Percentiles rank a stretch among this genome's conserved stretches.
phyloP scores from a whole-genome alignment of 805 yeast species.

The Helenozyma baotianmanensis region DNA sequence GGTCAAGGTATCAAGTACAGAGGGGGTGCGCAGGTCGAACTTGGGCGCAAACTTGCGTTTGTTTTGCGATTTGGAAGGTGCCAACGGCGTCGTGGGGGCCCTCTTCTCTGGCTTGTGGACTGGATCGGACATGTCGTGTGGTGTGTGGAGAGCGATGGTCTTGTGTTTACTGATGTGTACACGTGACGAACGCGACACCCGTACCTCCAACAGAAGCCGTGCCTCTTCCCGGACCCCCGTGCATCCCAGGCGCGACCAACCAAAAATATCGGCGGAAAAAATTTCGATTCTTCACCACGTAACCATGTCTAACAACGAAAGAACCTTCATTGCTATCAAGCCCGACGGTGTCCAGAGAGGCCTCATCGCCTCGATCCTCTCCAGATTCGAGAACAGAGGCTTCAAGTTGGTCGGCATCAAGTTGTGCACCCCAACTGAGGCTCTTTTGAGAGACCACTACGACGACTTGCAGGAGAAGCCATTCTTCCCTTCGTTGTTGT shows the following conservation, averaged over 20 bases:
- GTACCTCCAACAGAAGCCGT: no score
- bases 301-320: conserved; percentile 58
- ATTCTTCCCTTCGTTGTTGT: conserved; percentile 93
- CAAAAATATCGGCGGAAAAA: conserved; percentile 1
- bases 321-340: conserved; percentile 90
- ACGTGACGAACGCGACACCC: no score
- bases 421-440: conserved; percentile 82
- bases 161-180: no score
- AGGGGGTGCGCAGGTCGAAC: conserved; percentile 2
- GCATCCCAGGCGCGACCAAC: not conserved
- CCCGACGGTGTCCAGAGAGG: conserved; percentile 99
- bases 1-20: conserved; percentile 3
- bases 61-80: conserved; percentile 22
- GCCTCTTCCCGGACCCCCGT: no score
- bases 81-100: conserved; percentile 34
- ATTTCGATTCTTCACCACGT: conserved; percentile 7
- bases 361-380: conserved; percentile 79
- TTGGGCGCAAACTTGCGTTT: conserved; percentile 15
- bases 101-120: conserved; percentile 21
- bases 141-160: no score
- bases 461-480: conserved; percentile 93
- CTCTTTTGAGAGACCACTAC: conserved; percentile 88
- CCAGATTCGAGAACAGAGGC: conserved; percentile 96
- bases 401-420: conserved; percentile 95
- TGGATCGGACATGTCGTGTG: no score